Percentiles rank a stretch among this genome's conserved stretches.
Conservation (phyloP, 2,329 filamentous ascomycete species). For the Escovopsis weberi region DNA sequence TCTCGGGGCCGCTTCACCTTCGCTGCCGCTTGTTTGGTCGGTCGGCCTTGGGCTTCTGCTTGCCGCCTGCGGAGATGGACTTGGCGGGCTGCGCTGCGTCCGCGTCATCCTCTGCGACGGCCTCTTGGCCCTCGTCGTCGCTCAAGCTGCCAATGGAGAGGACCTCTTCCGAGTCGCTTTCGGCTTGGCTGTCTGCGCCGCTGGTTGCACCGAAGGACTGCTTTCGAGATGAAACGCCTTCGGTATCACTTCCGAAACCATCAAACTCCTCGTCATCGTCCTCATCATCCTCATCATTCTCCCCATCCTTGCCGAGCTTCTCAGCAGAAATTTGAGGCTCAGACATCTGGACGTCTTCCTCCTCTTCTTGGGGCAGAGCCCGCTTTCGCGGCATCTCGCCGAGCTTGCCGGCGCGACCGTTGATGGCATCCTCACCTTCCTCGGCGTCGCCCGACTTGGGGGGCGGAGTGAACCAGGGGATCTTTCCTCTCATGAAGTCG, state of each 20-base stretch:
- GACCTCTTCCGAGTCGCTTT: conserved; percentile 26
- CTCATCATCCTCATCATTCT: conserved; percentile 16
- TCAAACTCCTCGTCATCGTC: conserved; percentile 21
- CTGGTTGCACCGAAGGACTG: conserved; percentile 16
- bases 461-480: conserved; percentile 88
- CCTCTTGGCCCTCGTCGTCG: conserved; percentile 18
- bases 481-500: conserved; percentile 87
- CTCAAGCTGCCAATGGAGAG: conserved; percentile 16
- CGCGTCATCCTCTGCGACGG: conserved; percentile 6
- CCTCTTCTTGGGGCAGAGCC: conserved; percentile 38
- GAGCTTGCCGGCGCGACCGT: conserved; percentile 60
- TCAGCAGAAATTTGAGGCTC: conserved; percentile 9
- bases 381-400: conserved; percentile 84
- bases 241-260: conserved; percentile 22
- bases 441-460: conserved; percentile 36
- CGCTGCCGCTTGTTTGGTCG: conserved; percentile 14
- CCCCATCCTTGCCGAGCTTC: conserved; percentile 10
- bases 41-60: conserved; percentile 1
- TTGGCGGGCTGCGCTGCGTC: background rate
- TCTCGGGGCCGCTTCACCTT: conserved; percentile 7
- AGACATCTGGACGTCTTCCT: conserved; percentile 25
- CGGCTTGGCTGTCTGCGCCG: conserved; percentile 22
- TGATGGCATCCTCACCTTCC: conserved; percentile 35
- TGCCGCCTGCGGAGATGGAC: background rate
- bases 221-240: conserved; percentile 17